Evolutionary conservation across 2,329 filamentous ascomycete species (phyloP).

Genomic region (Lasiodiplodia hormozganensis): DNA sequence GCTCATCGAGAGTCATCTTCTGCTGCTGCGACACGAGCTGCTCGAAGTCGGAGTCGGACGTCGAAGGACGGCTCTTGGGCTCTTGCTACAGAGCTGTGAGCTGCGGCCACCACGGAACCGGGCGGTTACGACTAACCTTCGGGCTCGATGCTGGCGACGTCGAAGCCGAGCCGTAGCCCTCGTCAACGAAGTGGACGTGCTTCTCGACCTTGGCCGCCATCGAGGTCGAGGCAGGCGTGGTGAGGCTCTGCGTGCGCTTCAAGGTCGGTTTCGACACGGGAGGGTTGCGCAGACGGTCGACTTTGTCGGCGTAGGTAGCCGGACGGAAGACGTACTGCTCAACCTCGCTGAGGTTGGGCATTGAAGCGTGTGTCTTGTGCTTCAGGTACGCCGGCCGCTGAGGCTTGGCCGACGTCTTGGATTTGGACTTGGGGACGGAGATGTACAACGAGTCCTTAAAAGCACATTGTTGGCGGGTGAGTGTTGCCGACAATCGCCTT

Average conservation of each 20-base stretch:
- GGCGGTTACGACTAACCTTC: constrained; percentile 18
- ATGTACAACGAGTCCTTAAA: constrained; percentile 17
- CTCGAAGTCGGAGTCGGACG: neutral
- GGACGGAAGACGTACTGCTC: constrained; percentile 14
- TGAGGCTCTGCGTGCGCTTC: constrained; percentile 13
- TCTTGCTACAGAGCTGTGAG: constrained; percentile 26
- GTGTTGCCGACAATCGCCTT: constrained; percentile 21
- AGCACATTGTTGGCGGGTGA: constrained; percentile 27
- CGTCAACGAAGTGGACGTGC: constrained; percentile 27
- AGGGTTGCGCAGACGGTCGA: constrained; percentile 11
- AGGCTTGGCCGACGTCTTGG: neutral
- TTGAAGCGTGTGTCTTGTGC: constrained; percentile 8
- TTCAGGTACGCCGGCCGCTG: constrained; percentile 3
- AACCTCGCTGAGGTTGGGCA: constrained; percentile 8
- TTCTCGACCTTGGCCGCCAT: constrained; percentile 3
- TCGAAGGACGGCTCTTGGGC: constrained; percentile 3
- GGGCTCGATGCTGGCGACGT: constrained; percentile 20
- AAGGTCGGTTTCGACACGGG: neutral
- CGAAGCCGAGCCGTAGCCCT: constrained; percentile 25
- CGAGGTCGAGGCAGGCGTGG: neutral
- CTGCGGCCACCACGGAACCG: constrained; percentile 8
- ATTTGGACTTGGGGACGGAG: neutral
- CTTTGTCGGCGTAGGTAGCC: constrained; percentile 8
- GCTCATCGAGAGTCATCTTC: neutral
- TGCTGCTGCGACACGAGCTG: constrained; percentile 11